Evolutionary conservation across 179 eudicot species (phyloP), one percentile per base, ranked within the genome.

Genomic region (Beta macrorhiza): DNA sequence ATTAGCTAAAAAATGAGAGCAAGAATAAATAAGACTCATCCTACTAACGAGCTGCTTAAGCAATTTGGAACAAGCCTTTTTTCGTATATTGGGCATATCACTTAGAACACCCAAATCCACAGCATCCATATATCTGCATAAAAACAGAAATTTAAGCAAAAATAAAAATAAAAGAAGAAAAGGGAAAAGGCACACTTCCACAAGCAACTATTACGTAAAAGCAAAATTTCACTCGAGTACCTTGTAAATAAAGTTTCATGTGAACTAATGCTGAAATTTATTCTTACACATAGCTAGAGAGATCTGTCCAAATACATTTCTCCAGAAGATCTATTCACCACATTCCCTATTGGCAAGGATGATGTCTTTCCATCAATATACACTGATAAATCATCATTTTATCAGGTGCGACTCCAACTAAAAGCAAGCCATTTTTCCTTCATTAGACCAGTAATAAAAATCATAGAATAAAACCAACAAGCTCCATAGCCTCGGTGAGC

Each of bases 91-190:
- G 47, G 90, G 89, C 97, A 95, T 92, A 84, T 95, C 93, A 71
- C 86, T 90, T 84, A 95, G 81, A 67, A 86, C 95, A 78, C 99
- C 98, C 86, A 95, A 86, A 16, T 95, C 94, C 95, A 87, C 87
- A 45, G 68, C 86, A 79, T 89, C 91, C 95, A 95, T 90, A 67
- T 90, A 91, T 86, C 97, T 94, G 86, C 71, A 81, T 22, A 22
- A 76, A 86, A 87, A 32, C 72, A 25, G 72, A 64, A 47, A 49
- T 62, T 61, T 17, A 15, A 53, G 73, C 67, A 52, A 4, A 29
- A 2, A 37, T 6, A 61, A 75, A 17, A 42, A 57, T 22, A 6
- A 62, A 67, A 29, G 5, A 5, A 1, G 68, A 12, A 12, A 16
- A 57, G 16, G 7, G 51, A 72, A 72, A 22, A 57, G 29, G 62